Evolutionary conservation across 495 filamentous ascomycete species (phyloP).

Genomic region (Penicilliopsis zonata): DNA sequence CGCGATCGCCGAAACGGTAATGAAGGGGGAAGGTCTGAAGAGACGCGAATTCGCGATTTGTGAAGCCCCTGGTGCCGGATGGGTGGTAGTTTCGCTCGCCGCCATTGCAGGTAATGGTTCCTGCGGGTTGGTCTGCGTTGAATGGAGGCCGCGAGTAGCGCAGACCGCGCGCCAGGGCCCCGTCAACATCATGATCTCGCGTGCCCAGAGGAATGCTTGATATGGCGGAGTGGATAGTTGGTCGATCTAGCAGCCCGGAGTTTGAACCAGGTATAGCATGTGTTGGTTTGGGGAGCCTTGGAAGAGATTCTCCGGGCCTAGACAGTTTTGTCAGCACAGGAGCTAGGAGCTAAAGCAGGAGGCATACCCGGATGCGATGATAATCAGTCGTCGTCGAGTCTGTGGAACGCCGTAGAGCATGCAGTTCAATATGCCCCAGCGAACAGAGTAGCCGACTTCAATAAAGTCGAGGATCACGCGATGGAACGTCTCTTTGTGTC

Average conservation of each 20-base stretch:
- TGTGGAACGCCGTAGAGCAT: slow-evolving; percentile 52
- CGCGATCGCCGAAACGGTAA: slow-evolving; percentile 41
- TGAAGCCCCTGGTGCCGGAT: slow-evolving; percentile 53
- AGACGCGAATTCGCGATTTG: slow-evolving; percentile 58
- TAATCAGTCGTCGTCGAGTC: slow-evolving; percentile 49
- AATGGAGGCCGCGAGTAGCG: slow-evolving; percentile 10
- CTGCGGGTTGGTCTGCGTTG: slow-evolving; percentile 36
- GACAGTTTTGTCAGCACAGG: slow-evolving; percentile 7
- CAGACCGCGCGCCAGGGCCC: slow-evolving; percentile 9
- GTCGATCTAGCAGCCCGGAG: slow-evolving; percentile 17
- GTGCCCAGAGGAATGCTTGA: slow-evolving; percentile 24
- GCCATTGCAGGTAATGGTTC: slow-evolving; percentile 60
- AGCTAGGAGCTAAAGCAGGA: not conserved
- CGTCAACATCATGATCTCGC: slow-evolving; percentile 33
- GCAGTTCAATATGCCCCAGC: slow-evolving; percentile 41
- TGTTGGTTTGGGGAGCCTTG: slow-evolving; percentile 54
- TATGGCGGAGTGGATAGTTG: slow-evolving; percentile 38
- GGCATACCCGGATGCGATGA: slow-evolving; percentile 66
- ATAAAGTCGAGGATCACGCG: slow-evolving; percentile 54
- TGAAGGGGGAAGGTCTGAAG: slow-evolving; percentile 62
- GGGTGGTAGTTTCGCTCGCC: slow-evolving; percentile 59
- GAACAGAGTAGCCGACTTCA: slow-evolving; percentile 55
- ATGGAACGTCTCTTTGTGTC: slow-evolving; percentile 40
- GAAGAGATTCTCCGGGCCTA: slow-evolving; percentile 65
- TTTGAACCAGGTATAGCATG: slow-evolving; percentile 34